Evolutionary conservation across 1,284 basidiomycete species (phyloP).

Genomic region (Rhodotorula sp.): DNA sequence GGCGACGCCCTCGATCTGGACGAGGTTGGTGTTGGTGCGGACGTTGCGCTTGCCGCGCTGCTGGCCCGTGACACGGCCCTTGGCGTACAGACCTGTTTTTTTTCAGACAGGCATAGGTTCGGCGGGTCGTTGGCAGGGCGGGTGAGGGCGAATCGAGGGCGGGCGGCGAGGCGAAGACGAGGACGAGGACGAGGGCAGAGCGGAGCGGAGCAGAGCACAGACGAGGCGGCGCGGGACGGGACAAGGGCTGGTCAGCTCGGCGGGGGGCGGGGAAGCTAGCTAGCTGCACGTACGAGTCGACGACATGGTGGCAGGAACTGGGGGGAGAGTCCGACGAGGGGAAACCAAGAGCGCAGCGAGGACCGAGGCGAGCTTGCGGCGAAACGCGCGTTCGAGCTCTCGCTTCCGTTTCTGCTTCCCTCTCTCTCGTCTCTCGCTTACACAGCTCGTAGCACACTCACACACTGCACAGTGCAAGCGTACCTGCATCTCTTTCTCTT

Average conservation of each 20-base stretch:
- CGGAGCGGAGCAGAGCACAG: background rate
- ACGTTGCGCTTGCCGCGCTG: conserved; percentile 97
- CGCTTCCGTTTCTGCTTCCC: background rate
- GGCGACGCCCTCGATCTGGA: conserved; percentile 96
- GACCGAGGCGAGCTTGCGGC: background rate
- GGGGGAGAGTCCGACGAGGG: conserved; percentile 1
- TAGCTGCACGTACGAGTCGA: conserved; percentile 23
- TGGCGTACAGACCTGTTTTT: conserved; percentile 66
- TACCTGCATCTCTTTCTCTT: no score
- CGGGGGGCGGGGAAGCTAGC: background rate
- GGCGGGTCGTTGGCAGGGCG: background rate
- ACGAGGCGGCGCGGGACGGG: background rate
- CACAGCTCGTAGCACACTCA: no score
- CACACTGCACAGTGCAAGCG: no score
- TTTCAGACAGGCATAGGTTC: background rate
- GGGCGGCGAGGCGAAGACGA: background rate
- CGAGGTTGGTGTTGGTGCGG: conserved; percentile 88
- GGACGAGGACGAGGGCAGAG: background rate
- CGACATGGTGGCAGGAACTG: conserved; percentile 21
- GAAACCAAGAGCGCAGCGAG: background rate
- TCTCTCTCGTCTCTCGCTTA: background rate
- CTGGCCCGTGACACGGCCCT: conserved; percentile 96
- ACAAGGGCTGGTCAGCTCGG: background rate
- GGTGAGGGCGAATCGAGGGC: background rate
- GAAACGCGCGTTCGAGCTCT: background rate